These are phyloP conservation scores for Pythium sp. DNA, from an alignment of 352 stramenopile species.

Conservation along the genomic window DNA sequence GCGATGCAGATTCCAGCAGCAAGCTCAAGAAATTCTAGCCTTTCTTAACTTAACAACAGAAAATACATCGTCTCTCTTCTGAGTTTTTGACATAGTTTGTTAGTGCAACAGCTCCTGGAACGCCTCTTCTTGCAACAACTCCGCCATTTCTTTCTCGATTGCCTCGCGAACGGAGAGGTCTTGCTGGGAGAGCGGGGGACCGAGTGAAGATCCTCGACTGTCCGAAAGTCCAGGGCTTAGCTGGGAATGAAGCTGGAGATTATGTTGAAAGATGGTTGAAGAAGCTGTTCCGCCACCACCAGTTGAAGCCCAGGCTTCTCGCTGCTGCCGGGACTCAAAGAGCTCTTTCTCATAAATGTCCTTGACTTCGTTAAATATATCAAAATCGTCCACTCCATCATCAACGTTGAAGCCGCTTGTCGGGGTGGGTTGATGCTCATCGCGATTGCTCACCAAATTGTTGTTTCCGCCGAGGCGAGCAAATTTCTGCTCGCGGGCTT, in stretches of 20 bases:
- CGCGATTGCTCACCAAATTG: background rate
- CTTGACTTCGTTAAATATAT: conserved; percentile 23
- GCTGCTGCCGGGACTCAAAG: conserved; percentile 11
- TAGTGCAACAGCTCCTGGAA: conserved; percentile 11
- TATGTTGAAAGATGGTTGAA: background rate
- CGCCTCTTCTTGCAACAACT: conserved; percentile 26
- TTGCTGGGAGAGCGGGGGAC: conserved; percentile 3
- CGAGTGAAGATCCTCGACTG: background rate
- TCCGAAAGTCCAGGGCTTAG: background rate
- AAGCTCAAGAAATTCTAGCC: conserved; percentile 7
- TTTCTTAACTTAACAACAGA: conserved; percentile 12
- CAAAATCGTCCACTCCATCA: conserved; percentile 14
- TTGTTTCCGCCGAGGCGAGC: conserved; percentile 8
- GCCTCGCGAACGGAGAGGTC: conserved; percentile 30
- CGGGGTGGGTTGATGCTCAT: background rate
- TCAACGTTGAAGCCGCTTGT: conserved; percentile 3
- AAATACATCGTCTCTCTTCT: conserved; percentile 9
- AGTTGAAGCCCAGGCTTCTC: conserved; percentile 6
- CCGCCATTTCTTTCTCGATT: conserved; percentile 36
- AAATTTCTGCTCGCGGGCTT: conserved; percentile 29
- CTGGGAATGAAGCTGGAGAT: background rate
- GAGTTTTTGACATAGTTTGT: background rate
- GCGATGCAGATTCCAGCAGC: conserved; percentile 4
- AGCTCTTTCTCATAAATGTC: conserved; percentile 32
- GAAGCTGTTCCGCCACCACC: conserved; percentile 22